Base-by-base conservation (phyloP, 768 basidiomycete genomes). In the Pilatotrama ljubarskyi region DNA sequence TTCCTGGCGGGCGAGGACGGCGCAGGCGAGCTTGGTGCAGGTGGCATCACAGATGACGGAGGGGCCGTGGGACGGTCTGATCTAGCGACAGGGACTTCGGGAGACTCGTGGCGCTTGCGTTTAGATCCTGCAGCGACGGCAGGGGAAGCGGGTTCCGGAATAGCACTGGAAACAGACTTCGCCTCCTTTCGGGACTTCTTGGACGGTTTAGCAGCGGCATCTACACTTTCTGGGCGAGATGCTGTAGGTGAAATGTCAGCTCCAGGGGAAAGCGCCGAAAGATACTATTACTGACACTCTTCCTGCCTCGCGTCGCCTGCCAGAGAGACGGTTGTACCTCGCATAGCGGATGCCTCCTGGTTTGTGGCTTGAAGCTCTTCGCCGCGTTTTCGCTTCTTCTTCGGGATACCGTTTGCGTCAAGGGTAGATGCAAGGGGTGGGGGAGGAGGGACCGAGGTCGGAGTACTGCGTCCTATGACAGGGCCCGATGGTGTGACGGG, bases 331-430 rank as follows among this genome's bases (percentile, higher is more conserved):
- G 44, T 15, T 9, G 20, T 5, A 8, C 2, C 38, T 22, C 29
- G 17, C 26, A 46, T 9, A 18, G 55, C 26, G 4, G 46, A 6
- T 10, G 14, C 54, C 17, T 32, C 32, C 3, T 36, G 9, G 5
- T 22, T 17, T 24, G 15, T 4, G 5, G 38, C 25, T 6, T 5
- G 14, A 5, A 37, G 14, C 5, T 42, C 38, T 3, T 41, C 50
- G 3, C 37, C 46, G 13, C 61, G 61, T 26, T 55, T 54, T 11
- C 61, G 61, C 20, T 63, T 63, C 52, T 51, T 58, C 52, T 58
- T 53, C 7, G 61, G 61, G 6, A 58, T 25, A 4, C 57, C 56
- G 11, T 63, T 26, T 5, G 51, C 52, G 35, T 63, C 56, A 17
- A 63, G 11, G 10, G 61, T 63, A 11, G 61, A 61, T 17, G 36